Base-by-base conservation (phyloP, 768 basidiomycete species). In the Lentinula boryana region DNA sequence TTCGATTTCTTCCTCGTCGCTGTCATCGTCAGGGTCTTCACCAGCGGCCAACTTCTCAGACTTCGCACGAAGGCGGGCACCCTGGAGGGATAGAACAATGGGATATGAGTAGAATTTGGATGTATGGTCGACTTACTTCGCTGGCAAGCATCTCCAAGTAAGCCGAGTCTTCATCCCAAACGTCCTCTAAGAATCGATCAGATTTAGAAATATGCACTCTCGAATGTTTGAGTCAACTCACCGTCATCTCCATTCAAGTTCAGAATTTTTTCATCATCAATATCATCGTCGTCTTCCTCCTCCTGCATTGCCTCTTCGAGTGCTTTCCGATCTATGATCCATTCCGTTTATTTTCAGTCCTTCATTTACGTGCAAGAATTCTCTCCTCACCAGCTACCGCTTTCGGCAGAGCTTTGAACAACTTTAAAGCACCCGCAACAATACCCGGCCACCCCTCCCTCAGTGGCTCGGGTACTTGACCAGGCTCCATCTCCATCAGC, bases 81-180 rank as follows among this genome's bases (percentile, higher is more conserved):
- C 85, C 90, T 91, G 67, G 6, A 59, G 51, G 27, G 58, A 54
- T 32, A 48, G 33, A 18, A 48, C 50, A 10, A 31, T 43, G 36
- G 46, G n/a, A 46, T 57, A 43, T n/a, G 6, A 52, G 40, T 27
- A 55, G 50, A 38, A 36, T 54, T 54, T 41, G 52, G 27, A 27
- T 10, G n/a, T 6, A 3, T 52, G 64, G 56, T 57, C 10, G 9
- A 64, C 73, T 49, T 69, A 89, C 91, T 81, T 94, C 89, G 65
- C 84, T 84, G 6, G 91, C 93, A 36, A 95, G 81, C 80, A 93
- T 76, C 70, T 95, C 92, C 48, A 93, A 78, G 69, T 94, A 95
- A 6, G 88, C 90, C 7, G 91, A 92, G 66, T 93, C 91, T 61
- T 91, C 88, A 67, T 95, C 93, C 86, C 89, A 93, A 15, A 94